Evolutionary conservation across 208 protist species (phyloP), one percentile per base, ranked within the genome.

Genomic region (Ichthyophonus hoferi): DNA sequence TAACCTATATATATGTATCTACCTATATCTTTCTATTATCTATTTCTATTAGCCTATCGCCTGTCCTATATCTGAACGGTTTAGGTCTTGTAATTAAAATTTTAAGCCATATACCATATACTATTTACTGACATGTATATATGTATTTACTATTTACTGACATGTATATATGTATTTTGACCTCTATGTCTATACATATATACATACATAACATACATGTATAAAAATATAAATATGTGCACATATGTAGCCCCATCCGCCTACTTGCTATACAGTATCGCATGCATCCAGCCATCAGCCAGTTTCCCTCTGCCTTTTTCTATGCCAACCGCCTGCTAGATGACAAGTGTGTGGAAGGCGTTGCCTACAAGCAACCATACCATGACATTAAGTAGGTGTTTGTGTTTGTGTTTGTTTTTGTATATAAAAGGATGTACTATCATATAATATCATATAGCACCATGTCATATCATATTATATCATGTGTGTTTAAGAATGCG

Each of bases 221-320:
- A 67, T 24, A 67, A 67, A 67, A 7, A 67, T n/a, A n/a, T 24
- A n/a, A 24, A 67, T 24, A 67, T 24, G 58, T 14, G 14, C 41
- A 90, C 1, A 40, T 2, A 14, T 50, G 79, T 2, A 24, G 39
- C 24, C 42, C 41, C 1, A 24, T 81, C 7, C 17, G 83, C 0
- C 35, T 93, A 39, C 93, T 95, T 0, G 85, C 77, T 1, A 89
- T 91, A 35, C 94, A 96, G 87, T 96, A 96, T 89, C 92, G 94
- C 43, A 95, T 96, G 94, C 93, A 96, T 78, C 93, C 94, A 35
- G 24, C 14, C 3, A 95, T 93, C 58, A 76, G 76, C 17, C 40
- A 33, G 40, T 95, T 95, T 82, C 94, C 94, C 2, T 94, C 90
- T 0, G 31, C 33, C 1, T 38, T 83, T 34, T 96, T 95, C 79